These are phyloP conservation scores for Penicillium sp. DNA, from an alignment of 2,329 filamentous ascomycete genomes.

Conservation along the genomic window DNA sequence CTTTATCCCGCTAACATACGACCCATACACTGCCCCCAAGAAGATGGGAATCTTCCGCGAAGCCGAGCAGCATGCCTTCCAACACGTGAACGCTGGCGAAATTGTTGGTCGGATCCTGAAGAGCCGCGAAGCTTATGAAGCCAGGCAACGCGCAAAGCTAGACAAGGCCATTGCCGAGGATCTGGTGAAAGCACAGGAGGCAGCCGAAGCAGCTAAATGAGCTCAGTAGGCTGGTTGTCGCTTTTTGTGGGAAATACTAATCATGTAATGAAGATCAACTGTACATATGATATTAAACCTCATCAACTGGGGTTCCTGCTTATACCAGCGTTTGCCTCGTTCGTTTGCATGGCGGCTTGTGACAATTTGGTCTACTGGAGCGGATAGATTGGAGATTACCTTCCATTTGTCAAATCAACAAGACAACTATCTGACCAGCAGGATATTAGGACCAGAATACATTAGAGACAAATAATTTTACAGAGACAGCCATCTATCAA, in stretches of 20 bases:
- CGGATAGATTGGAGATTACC: background rate
- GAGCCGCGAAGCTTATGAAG: slow-evolving; percentile 84
- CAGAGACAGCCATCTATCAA: slow-evolving; percentile 12
- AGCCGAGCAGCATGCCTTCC: slow-evolving; percentile 73
- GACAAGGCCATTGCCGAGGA: slow-evolving; percentile 78
- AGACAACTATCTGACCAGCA: slow-evolving; percentile 9
- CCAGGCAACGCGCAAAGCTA: slow-evolving; percentile 84
- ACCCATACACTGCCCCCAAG: slow-evolving; percentile 79
- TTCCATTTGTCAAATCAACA: background rate
- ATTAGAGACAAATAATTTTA: slow-evolving; percentile 17
- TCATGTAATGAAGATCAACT: slow-evolving; percentile 14
- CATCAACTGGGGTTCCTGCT: slow-evolving; percentile 17
- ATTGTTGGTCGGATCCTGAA: slow-evolving; percentile 90
- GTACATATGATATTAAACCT: slow-evolving; percentile 17
- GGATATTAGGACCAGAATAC: slow-evolving; percentile 12
- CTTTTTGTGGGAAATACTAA: slow-evolving; percentile 2
- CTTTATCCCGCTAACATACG: slow-evolving; percentile 76
- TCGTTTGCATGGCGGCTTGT: background rate
- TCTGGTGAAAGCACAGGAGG: slow-evolving; percentile 60
- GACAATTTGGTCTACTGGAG: background rate
- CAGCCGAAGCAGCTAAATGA: slow-evolving; percentile 33
- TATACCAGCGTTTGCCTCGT: background rate
- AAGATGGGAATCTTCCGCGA: slow-evolving; percentile 80
- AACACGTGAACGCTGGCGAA: slow-evolving; percentile 84
- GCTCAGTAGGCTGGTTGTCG: background rate